Percentiles rank a stretch among this genome's conserved stretches.
Evolutionary conservation across 2,329 filamentous ascomycete genomes (phyloP).

Genomic region (Madurella fahalii): DNA sequence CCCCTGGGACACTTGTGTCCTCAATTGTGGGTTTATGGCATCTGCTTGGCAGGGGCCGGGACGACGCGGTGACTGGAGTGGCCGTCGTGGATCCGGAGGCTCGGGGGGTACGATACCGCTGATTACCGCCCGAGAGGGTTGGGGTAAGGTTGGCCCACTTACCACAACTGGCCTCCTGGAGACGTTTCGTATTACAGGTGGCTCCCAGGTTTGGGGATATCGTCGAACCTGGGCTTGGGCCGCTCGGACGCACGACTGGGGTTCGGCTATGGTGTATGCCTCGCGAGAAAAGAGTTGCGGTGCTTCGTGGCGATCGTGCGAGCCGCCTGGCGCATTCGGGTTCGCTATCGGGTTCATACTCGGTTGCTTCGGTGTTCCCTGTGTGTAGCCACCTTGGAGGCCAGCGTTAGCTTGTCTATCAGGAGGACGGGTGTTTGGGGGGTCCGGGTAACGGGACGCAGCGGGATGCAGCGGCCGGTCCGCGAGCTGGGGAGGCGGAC

Average conservation of each 20-base stretch:
- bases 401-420: slow-evolving; percentile 1
- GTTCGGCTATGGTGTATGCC: background rate
- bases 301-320: background rate
- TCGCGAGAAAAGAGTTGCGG: background rate
- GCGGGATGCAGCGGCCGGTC: background rate
- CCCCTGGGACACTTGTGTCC: no score
- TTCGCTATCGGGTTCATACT: background rate
- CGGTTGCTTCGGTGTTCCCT: background rate
- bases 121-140: background rate
- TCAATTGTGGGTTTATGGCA: no score
- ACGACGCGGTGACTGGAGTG: no score
- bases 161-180: slow-evolving; percentile 2
- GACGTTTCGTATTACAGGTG: background rate
- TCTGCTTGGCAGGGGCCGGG: no score
- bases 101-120: background rate
- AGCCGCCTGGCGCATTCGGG: background rate
- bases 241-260: background rate
- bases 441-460: background rate
- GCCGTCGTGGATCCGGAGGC: background rate
- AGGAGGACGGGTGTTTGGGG: background rate
- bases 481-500: slow-evolving; percentile 1
- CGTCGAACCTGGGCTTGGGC: background rate
- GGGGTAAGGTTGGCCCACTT: background rate
- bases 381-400: background rate
- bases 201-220: background rate